Base-by-base conservation (phyloP, 371 early-diverging fungal species). In the Mortierella sp. region DNA sequence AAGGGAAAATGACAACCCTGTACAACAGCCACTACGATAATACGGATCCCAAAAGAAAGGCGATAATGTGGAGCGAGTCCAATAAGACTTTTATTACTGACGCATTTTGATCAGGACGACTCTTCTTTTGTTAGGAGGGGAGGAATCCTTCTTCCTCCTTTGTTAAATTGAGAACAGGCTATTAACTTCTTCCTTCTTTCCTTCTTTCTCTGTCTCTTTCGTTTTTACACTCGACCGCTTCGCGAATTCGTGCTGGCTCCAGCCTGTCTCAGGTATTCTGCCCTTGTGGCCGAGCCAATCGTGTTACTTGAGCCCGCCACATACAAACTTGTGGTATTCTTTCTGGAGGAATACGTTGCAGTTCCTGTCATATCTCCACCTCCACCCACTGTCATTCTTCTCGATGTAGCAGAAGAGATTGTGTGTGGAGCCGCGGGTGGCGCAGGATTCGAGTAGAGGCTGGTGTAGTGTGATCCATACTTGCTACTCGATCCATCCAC, bases 231-330 rank as follows among this genome's bases (percentile, higher is more conserved):
- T 24, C 57, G 56, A 9, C 31, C 44, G 25, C 51, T 34, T 43
- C 56, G 49, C 8, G 47, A 5, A 27, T 22, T 48, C 37, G 56
- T n/a, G 17, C 14, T 46, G 21, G 54, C 60, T 50, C 60, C 60
- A 5, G 46, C 53, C 40, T 65, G 64, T 13, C 71, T 28, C 45
- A 71, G 37, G 27, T 71, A 71, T 3, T 66, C 72, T 39, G 61
- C n/a, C n/a, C n/a, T n/a, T n/a, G n/a, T 47, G 0, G 62, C 54
- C 7, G 62, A 43, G 10, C 72, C 62, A 41, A 72, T 66, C 21
- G 72, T 72, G 17, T 66, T 51, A 25, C 60, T 72, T 28, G 71
- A 70, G n/a, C 67, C 73, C 25, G 67, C 51, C 27, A 51, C 71
- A 55, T 70, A 70, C 63, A 70, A 59, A 31, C 71, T 70, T 28